Evolutionary conservation across 1,284 basidiomycete species (phyloP), one percentile per base, ranked within the genome.

Genomic region (Fomitiporia mediterranea): DNA sequence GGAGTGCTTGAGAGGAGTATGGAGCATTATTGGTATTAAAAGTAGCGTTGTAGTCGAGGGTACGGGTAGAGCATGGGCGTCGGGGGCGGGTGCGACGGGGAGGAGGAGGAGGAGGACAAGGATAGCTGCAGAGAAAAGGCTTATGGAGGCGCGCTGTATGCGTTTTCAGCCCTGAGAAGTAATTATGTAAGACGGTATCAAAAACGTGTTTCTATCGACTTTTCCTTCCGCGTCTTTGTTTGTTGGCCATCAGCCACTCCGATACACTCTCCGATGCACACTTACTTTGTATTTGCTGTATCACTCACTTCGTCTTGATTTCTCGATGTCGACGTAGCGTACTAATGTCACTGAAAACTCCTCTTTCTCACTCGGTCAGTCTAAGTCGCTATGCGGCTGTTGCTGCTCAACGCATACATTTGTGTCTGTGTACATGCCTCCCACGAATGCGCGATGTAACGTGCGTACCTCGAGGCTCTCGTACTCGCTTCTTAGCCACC

Each of bases 1-100:
- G 25, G 35, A 7, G 42, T 56, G 54, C 17, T 56, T 56, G 21
- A 48, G 43, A n/a, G 56, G 51, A 28, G 56, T 48, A 19, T 53
- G 56, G 4, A 53, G 51, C 44, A 53, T 48, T 32, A 49, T 42
- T 46, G 30, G 3, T 32, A 32, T n/a, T 46, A 46, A 15, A 5
- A 21, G 4, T 21, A 21, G 37, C 9, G n/a, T 25, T 42, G 42
- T 53, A 38, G 23, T 34, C 25, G 32, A 9, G 13, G 44, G 23
- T n/a, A 15, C 15, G 25, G 32, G 30, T 17, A 37, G 35, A 17
- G 21, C 23, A 39, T 55, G 35, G 46, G 28, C 23, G 40, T 32
- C 21, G 25, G 25, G 51, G 13, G 42, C 38, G 27, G 19, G 51
- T 28, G 9, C 2, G 13, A 28, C 21, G 9, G 13, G 43, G 43